These are phyloP conservation scores for Colletotrichum theobromicola DNA, from an alignment of 2,329 filamentous ascomycete genomes.

Conservation along the genomic window DNA sequence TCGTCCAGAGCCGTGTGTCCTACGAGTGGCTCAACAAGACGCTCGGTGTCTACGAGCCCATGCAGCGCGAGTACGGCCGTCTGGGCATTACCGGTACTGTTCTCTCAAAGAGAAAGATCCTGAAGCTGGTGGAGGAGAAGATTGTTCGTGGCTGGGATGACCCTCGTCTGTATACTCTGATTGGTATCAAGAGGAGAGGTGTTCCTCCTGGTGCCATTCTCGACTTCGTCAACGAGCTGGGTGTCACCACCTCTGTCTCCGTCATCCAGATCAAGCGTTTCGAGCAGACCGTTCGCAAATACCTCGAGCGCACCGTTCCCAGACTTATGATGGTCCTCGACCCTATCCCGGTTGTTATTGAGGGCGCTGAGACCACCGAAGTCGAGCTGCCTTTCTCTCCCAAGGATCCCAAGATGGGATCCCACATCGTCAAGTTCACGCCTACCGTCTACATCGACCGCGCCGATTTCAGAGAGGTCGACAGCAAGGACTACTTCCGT, in stretches of 20 bases:
- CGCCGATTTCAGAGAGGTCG: constrained; percentile 78
- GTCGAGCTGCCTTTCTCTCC: constrained; percentile 78
- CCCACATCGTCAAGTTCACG: constrained; percentile 68
- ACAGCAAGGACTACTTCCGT: constrained; percentile 80
- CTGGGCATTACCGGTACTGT: constrained; percentile 68
- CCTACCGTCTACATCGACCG: constrained; percentile 86
- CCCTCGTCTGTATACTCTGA: constrained; percentile 86
- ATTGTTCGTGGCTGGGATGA: constrained; percentile 90
- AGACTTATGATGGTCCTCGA: constrained; percentile 90
- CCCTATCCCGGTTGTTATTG: constrained; percentile 81
- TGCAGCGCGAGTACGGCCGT: constrained; percentile 86
- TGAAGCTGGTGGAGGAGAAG: constrained; percentile 78
- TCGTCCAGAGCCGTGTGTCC: constrained; percentile 80
- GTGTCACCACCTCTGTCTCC: constrained; percentile 82
- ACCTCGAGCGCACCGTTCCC: constrained; percentile 87
- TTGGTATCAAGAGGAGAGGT: constrained; percentile 82
- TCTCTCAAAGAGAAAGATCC: constrained; percentile 84
- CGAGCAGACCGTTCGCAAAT: constrained; percentile 82
- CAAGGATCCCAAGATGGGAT: constrained; percentile 74
- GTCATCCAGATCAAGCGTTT: constrained; percentile 84
- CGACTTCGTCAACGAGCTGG: constrained; percentile 89
- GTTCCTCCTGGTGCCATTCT: constrained; percentile 88
- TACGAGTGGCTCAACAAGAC: constrained; percentile 91
- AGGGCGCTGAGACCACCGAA: constrained; percentile 73
- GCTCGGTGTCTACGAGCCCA: constrained; percentile 81